Conservation (phyloP, 768 basidiomycete genomes). For the Thelephora aurantiotincta region DNA sequence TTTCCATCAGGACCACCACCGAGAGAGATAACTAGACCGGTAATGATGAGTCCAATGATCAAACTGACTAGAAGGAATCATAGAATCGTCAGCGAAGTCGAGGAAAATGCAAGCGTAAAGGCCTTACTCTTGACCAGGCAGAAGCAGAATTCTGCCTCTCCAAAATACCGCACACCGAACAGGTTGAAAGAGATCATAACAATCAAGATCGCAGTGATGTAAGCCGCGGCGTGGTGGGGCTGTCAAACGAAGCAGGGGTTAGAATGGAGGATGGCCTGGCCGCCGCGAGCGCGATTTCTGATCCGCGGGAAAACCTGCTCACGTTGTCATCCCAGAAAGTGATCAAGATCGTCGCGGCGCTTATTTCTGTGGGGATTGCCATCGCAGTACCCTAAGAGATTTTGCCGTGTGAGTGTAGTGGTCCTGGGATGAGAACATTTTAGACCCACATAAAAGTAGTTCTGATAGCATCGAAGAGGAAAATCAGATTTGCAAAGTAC, state of each 20-base stretch:
- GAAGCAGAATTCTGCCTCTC: conserved; percentile 62
- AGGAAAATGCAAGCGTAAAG: conserved; percentile 1
- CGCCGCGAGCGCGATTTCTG: neutral
- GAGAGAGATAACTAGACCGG: conserved; percentile 58
- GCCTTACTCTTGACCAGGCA: conserved; percentile 47
- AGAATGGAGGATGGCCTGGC: no score
- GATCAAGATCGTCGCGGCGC: conserved; percentile 54
- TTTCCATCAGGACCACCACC: conserved; percentile 62
- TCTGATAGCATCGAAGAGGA: conserved; percentile 15
- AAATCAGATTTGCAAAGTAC: neutral
- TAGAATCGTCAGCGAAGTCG: conserved; percentile 1
- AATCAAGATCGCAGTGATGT: conserved; percentile 44
- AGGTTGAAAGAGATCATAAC: conserved; percentile 48
- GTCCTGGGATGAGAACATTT: neutral
- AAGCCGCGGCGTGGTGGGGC: conserved; percentile 36
- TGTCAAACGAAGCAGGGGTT: conserved; percentile 9
- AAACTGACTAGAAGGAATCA: conserved; percentile 27
- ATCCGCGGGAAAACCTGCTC: conserved; percentile 6
- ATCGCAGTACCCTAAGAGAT: neutral
- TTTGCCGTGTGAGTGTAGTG: neutral
- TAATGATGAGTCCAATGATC: conserved; percentile 44
- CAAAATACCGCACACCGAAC: conserved; percentile 59
- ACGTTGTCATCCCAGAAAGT: conserved; percentile 61
- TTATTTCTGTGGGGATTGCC: conserved; percentile 57
- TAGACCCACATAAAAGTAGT: conserved; percentile 41